Evolutionary conservation across 768 basidiomycete species (phyloP).

Genomic region (Tricholomella constricta): DNA sequence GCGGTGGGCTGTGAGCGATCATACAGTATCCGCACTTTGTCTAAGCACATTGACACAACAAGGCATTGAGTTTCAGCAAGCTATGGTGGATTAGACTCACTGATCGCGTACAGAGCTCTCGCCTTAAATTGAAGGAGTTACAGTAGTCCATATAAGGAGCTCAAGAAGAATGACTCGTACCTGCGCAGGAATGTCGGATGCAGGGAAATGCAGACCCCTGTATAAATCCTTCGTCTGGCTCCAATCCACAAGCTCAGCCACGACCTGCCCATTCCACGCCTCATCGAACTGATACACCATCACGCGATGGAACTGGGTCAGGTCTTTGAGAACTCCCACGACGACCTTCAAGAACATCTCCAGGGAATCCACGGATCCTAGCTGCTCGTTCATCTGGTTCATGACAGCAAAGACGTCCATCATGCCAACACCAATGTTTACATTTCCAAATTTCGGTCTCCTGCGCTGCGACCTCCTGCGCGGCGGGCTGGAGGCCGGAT

Average conservation of each 20-base stretch:
- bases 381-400: slow-evolving; percentile 79
- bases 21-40: slow-evolving; percentile 79
- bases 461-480: slow-evolving; percentile 15
- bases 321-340: slow-evolving; percentile 71
- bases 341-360: slow-evolving; percentile 71
- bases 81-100: slow-evolving; percentile 32
- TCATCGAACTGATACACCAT: slow-evolving; percentile 85
- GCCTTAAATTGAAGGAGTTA: slow-evolving; percentile 42
- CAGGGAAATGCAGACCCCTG: slow-evolving; percentile 72
- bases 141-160: neutral
- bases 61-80: neutral
- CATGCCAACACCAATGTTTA: slow-evolving; percentile 48
- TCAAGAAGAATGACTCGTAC: slow-evolving; percentile 33
- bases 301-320: slow-evolving; percentile 82
- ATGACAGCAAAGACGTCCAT: slow-evolving; percentile 83
- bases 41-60: slow-evolving; percentile 28
- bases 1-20: slow-evolving; percentile 74
- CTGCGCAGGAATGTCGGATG: slow-evolving; percentile 68
- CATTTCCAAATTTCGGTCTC: slow-evolving; percentile 12
- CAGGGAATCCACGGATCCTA: slow-evolving; percentile 64
- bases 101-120: slow-evolving; percentile 66
- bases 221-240: slow-evolving; percentile 71
- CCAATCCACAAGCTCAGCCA: slow-evolving; percentile 83
- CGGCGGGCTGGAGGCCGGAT: slow-evolving; percentile 5
- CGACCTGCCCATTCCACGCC: slow-evolving; percentile 75